Conservation (phyloP, 805 yeast species). For the Debaryomyces castellii region DNA sequence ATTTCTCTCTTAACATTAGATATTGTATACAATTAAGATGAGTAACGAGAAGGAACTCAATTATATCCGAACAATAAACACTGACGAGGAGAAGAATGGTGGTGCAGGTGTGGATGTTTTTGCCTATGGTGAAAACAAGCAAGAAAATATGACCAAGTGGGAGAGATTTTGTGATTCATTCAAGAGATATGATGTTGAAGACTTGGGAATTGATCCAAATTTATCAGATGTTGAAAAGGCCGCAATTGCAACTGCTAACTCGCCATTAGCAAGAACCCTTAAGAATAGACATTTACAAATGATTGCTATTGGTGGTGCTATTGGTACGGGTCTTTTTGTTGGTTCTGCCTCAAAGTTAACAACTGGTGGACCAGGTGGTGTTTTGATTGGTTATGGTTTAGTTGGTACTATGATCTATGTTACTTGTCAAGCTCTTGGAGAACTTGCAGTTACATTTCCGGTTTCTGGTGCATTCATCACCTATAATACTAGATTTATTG, state of each 20-base stretch:
- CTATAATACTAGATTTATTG: constrained; percentile 58
- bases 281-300: constrained; percentile 62
- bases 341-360: constrained; percentile 58
- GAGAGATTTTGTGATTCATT: constrained; percentile 23
- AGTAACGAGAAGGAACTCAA: neutral
- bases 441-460: constrained; percentile 60
- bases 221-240: constrained; percentile 28
- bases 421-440: constrained; percentile 64
- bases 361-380: constrained; percentile 65
- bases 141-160: constrained; percentile 14
- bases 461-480: constrained; percentile 65
- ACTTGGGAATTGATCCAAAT: constrained; percentile 6
- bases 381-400: constrained; percentile 55
- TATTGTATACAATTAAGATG: no score
- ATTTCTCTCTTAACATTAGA: no score
- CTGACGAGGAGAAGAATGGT: constrained; percentile 35
- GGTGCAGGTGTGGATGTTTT: constrained; percentile 29
- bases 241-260: constrained; percentile 40
- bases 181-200: constrained; percentile 8
- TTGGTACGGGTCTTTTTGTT: constrained; percentile 68
- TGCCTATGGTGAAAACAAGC: constrained; percentile 16
- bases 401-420: constrained; percentile 57
- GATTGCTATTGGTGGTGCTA: constrained; percentile 67
- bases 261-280: constrained; percentile 57
- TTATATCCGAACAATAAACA: constrained; percentile 1